These are phyloP conservation scores for Paulownia fortunei DNA, from an alignment of 257 asterid genomes.

Conservation along the genomic window DNA sequence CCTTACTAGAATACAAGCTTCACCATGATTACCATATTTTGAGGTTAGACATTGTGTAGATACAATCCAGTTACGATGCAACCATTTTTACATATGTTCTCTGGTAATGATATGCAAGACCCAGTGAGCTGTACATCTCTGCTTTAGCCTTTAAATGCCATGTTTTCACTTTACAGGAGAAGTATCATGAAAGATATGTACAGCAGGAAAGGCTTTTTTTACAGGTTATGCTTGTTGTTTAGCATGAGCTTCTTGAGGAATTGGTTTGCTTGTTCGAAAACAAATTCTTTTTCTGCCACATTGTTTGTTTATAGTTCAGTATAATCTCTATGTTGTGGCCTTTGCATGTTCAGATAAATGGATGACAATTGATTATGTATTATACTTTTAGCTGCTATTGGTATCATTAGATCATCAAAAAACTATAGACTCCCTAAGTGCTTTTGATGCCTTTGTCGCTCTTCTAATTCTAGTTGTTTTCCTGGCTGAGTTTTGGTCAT, in stretches of 20 bases:
- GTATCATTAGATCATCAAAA: background rate
- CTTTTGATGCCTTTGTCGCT: background rate
- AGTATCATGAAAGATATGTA: background rate
- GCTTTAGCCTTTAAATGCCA: background rate
- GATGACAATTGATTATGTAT: background rate
- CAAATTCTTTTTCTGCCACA: background rate
- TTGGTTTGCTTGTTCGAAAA: background rate
- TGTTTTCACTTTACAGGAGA: background rate
- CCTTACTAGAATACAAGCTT: background rate
- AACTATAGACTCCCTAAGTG: background rate
- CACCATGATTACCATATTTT: background rate
- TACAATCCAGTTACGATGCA: background rate
- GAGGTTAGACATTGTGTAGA: background rate
- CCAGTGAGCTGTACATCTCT: background rate
- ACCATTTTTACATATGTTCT: background rate
- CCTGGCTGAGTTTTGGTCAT: background rate
- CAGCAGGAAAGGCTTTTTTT: background rate
- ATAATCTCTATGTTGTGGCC: background rate
- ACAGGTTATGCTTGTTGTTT: background rate
- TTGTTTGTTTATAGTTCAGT: background rate
- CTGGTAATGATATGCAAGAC: background rate
- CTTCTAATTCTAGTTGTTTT: background rate
- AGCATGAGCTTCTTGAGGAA: background rate
- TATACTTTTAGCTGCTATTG: background rate
- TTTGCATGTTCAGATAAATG: background rate